These are phyloP conservation scores for Hondaea fermentalgiana DNA, from an alignment of 108 stramenopile genomes.

Conservation along the genomic window DNA sequence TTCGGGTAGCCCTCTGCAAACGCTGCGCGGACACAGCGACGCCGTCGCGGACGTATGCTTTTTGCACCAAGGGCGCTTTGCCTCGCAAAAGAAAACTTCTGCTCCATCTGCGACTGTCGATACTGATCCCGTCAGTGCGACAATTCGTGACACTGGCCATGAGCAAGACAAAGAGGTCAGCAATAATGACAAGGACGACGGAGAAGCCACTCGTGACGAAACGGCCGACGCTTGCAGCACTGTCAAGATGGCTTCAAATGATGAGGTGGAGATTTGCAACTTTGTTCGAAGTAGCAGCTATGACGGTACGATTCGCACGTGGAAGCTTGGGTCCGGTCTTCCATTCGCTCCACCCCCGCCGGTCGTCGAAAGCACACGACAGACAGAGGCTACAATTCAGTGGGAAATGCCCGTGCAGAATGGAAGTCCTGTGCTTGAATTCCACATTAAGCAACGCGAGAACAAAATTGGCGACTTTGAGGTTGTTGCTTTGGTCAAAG, in stretches of 20 bases:
- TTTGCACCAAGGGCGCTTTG: background rate
- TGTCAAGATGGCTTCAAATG: too few species aligned
- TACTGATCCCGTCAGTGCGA: too few species aligned
- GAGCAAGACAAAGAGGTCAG: too few species aligned
- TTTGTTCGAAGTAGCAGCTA: background rate
- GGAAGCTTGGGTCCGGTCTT: conserved; percentile 1
- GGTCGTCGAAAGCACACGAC: background rate
- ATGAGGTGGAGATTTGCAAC: background rate
- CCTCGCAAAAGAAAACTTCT: background rate
- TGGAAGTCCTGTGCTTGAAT: background rate
- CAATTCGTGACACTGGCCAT: too few species aligned
- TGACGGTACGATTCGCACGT: background rate
- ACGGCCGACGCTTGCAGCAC: too few species aligned
- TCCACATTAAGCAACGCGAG: background rate
- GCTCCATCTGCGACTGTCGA: too few species aligned
- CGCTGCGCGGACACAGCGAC: background rate
- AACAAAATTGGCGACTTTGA: background rate
- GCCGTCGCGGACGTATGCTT: background rate
- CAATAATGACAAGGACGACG: too few species aligned
- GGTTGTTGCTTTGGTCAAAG: background rate
- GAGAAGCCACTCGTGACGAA: too few species aligned
- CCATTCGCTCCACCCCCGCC: conserved; percentile 2
- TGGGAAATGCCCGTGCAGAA: conserved; percentile 17
- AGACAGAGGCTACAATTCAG: background rate
- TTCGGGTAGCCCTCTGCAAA: background rate